phyloP scores from a whole-genome alignment of 495 filamentous ascomycete genomes.

The Xylaria nigripes region DNA sequence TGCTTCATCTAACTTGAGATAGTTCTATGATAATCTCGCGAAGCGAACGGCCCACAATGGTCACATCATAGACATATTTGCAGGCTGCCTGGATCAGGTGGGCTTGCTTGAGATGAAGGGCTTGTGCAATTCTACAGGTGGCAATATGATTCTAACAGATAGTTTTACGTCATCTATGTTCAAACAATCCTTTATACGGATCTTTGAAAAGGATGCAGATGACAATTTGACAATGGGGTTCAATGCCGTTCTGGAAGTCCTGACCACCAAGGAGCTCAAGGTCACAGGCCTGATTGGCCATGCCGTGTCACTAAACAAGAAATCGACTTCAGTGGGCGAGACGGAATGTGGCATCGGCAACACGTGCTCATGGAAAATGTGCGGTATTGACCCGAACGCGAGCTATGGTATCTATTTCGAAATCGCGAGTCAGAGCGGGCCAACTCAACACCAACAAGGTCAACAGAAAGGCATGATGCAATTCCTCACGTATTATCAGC shows the following conservation, averaged over 20 bases:
- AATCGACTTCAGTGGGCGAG: constrained; percentile 92
- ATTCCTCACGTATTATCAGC: constrained; percentile 98
- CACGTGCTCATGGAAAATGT: constrained; percentile 99
- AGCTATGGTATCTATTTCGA: constrained; percentile 98
- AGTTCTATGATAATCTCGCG: constrained; percentile 97
- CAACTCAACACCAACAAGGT: constrained; percentile 74
- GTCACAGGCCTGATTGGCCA: constrained; percentile 98
- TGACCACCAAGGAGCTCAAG: constrained; percentile 97
- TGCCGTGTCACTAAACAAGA: constrained; percentile 94
- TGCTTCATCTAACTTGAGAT: constrained; percentile 26
- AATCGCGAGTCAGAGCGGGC: constrained; percentile 88
- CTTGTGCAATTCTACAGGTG: constrained; percentile 88
- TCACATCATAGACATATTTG: constrained; percentile 96
- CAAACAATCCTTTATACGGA: constrained; percentile 95
- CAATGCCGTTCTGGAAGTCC: constrained; percentile 91
- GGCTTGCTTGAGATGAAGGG: constrained; percentile 99
- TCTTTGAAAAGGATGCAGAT: constrained; percentile 93
- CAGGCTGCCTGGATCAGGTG: constrained; percentile 96
- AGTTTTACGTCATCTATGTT: constrained; percentile 99
- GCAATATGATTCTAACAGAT: constrained; percentile 97
- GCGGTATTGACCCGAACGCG: constrained; percentile 85
- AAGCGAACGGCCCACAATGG: constrained; percentile 95
- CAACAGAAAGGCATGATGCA: constrained; percentile 95
- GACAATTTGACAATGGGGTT: constrained; percentile 98
- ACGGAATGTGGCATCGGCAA: constrained; percentile 98